Percentiles rank a stretch among this genome's conserved stretches.
phyloP scores from a whole-genome alignment of 2,329 filamentous ascomycete genomes.

The Alternaria gansuensis region DNA sequence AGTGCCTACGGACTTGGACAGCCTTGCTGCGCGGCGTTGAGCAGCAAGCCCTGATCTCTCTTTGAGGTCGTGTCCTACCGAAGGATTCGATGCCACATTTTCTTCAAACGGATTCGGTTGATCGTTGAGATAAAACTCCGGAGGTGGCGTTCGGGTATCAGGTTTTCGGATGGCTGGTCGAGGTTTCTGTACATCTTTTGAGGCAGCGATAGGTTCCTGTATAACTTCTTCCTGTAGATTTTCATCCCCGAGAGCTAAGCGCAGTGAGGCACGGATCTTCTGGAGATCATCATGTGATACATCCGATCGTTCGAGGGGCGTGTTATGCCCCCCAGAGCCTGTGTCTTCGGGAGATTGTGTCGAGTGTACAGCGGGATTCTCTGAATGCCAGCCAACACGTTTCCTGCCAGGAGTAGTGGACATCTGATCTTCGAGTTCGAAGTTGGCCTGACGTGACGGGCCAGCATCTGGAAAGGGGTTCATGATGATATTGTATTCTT shows the following conservation, averaged over 20 bases:
- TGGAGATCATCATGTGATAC: slow-evolving; percentile 48
- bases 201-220: slow-evolving; percentile 21
- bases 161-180: slow-evolving; percentile 51
- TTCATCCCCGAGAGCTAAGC: slow-evolving; percentile 46
- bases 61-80: slow-evolving; percentile 34
- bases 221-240: slow-evolving; percentile 31
- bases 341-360: slow-evolving; percentile 36
- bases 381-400: slow-evolving; percentile 48
- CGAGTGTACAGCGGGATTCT: slow-evolving; percentile 27
- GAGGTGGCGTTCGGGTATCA: slow-evolving; percentile 41
- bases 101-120: slow-evolving; percentile 49
- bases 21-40: slow-evolving; percentile 46
- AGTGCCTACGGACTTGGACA: slow-evolving; percentile 50
- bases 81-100: slow-evolving; percentile 22
- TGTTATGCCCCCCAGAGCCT: slow-evolving; percentile 42
- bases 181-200: slow-evolving; percentile 45
- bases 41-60: slow-evolving; percentile 48
- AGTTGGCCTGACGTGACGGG: slow-evolving; percentile 27
- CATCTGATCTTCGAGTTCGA: slow-evolving; percentile 40
- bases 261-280: slow-evolving; percentile 48
- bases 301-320: slow-evolving; percentile 44
- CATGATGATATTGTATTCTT: slow-evolving; percentile 39
- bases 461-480: slow-evolving; percentile 35
- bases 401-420: slow-evolving; percentile 42
- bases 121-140: slow-evolving; percentile 46